Evolutionary conservation across 306 rosid species (phyloP).

Genomic region (Chamaecrista fasciculata): DNA sequence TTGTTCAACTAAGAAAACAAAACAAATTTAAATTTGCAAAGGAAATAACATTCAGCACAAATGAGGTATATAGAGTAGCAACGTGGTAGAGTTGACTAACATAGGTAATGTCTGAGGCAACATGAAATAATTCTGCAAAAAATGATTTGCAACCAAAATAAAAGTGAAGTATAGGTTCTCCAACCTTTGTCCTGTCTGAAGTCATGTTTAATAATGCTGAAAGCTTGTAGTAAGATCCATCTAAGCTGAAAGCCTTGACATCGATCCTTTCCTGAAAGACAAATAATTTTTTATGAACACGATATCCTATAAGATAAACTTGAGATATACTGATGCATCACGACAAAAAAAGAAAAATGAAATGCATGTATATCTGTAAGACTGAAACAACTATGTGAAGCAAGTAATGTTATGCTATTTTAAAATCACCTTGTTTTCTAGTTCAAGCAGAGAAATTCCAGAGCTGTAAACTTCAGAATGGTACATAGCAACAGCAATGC

Average conservation of each 20-base stretch:
- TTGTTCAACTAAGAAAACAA: too few relatives aligned
- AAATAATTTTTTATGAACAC: constrained; percentile 30
- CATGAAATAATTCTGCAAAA: too few relatives aligned
- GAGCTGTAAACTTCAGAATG: constrained; percentile 72
- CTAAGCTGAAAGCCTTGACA: constrained; percentile 79
- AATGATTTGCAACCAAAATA: neutral
- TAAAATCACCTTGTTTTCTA: constrained; percentile 84
- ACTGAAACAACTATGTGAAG: neutral
- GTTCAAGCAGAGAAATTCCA: constrained; percentile 83
- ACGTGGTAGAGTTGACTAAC: too few relatives aligned
- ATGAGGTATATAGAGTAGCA: too few relatives aligned
- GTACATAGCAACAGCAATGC: constrained; percentile 75
- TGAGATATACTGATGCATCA: constrained; percentile 15
- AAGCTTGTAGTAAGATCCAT: constrained; percentile 94
- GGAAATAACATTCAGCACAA: too few relatives aligned
- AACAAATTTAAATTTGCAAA: too few relatives aligned
- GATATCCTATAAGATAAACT: constrained; percentile 22
- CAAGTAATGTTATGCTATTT: constrained; percentile 4
- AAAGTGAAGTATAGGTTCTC: constrained; percentile 18
- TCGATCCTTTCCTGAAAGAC: constrained; percentile 78
- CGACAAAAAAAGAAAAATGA: too few relatives aligned
- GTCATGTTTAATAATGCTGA: constrained; percentile 82
- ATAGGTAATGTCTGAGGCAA: too few relatives aligned
- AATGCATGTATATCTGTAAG: neutral
- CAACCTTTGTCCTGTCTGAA: constrained; percentile 93